Evolutionary conservation across 2,329 filamentous ascomycete species (phyloP), one percentile per base, ranked within the genome.

Genomic region (Colletotrichum sp.): DNA sequence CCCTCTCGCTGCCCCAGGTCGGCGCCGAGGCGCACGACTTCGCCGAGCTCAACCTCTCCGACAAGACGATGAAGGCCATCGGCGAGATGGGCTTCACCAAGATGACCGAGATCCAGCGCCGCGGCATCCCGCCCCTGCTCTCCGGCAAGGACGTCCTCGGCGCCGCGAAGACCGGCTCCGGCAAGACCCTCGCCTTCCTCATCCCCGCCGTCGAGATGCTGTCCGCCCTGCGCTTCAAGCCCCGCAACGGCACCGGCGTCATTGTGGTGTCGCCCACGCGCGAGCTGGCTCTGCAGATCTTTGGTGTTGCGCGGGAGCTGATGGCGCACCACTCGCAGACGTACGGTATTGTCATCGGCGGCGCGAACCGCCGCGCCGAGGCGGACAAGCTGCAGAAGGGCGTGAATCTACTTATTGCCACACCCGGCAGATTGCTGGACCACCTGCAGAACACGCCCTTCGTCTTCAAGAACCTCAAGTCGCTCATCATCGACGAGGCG

Each of bases 151-250:
- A 98, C 86, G 95, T 98, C 27, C 91, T 99, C 60, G 97, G 97
- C 80, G 96, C 96, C 36, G 97, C 97, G 66, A 98, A 98, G 89
- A 98, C 96, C 5, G 96, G 96, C 58, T 97, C 95, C 27, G 97
- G 97, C 83, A 99, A 99, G 89, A 99, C 97, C 1, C 86, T 98
- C 76, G 94, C 96, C 5, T 99, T 99, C 86, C 88, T 99, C 77
- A 96, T 98, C 74, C 97, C 97, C 22, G 96, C 96, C 3, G 90
- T 98, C 52, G 97, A 98, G 87, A 97, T 98, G 93, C 90, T 99
- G 76, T 93, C 93, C 82, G 93, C 96, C 18, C 90, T 99, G 80
- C 92, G 94, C 77, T 98, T 98, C 90, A 98, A 98, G 88, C 96
- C 96, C 25, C 90, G 96, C 82, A 98, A 98, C 84, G 96, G 94